These are phyloP conservation scores for Coix lacrymajobi DNA, from an alignment of 176 grass and related monocot species.

Conservation along the genomic window DNA sequence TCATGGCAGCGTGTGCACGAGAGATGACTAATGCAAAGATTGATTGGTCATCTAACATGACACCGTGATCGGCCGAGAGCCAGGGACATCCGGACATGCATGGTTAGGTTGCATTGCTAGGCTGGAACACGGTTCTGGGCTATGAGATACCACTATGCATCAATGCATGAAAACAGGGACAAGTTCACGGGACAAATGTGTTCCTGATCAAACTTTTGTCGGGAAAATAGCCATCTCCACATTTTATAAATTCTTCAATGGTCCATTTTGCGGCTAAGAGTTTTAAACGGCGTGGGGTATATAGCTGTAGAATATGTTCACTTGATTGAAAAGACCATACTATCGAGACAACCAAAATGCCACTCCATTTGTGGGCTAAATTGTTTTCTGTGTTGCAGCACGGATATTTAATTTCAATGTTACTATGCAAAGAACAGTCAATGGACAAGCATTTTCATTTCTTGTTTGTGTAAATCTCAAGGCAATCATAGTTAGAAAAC, in stretches of 20 bases:
- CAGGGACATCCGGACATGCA: background rate
- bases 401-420: background rate
- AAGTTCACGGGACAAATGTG: slow-evolving; percentile 28
- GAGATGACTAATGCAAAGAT: slow-evolving; percentile 8
- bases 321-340: slow-evolving; percentile 28
- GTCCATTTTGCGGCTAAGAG: slow-evolving; percentile 1
- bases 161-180: slow-evolving; percentile 27
- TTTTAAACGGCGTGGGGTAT: background rate
- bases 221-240: background rate
- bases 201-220: slow-evolving; percentile 33
- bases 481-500: background rate
- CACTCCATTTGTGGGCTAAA: background rate
- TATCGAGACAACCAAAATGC: background rate
- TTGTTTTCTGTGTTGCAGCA: background rate
- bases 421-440: background rate
- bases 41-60: slow-evolving; percentile 25
- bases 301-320: slow-evolving; percentile 37
- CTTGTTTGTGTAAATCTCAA: background rate
- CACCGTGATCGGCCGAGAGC: slow-evolving; percentile 6
- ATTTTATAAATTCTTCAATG: slow-evolving; percentile 14
- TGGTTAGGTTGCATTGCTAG: slow-evolving; percentile 17
- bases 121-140: slow-evolving; percentile 44
- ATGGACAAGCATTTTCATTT: background rate
- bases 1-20: slow-evolving; percentile 19
- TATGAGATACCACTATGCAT: slow-evolving; percentile 32